Evolutionary conservation across 305 asterid species (phyloP).

Genomic region (Fraxinus greggii): DNA sequence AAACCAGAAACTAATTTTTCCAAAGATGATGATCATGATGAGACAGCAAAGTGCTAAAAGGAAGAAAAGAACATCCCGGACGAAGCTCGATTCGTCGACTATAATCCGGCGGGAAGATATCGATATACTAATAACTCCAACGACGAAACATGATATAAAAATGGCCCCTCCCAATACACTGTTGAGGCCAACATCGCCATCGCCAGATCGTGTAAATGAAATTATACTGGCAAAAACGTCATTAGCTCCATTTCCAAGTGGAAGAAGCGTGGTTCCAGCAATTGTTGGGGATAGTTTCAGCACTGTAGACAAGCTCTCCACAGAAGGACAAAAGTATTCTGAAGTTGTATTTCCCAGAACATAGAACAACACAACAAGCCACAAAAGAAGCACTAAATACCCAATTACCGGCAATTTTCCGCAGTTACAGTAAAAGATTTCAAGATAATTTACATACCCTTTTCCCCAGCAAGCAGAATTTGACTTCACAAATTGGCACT

Average conservation of each 20-base stretch:
- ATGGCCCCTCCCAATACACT: conserved; percentile 79
- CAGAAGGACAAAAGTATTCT: conserved; percentile 70
- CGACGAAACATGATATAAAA: conserved; percentile 67
- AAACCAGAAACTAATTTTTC: conserved; percentile 45
- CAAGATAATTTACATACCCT: conserved; percentile 62
- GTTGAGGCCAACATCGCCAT: conserved; percentile 62
- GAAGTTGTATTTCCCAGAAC: conserved; percentile 68
- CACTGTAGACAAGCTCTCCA: conserved; percentile 44
- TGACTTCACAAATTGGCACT: conserved; percentile 48
- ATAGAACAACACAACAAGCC: conserved; percentile 66
- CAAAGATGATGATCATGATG: conserved; percentile 40
- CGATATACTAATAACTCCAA: conserved; percentile 53
- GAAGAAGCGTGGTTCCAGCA: conserved; percentile 79
- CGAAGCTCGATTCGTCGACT: conserved; percentile 53
- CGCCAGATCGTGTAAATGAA: conserved; percentile 51
- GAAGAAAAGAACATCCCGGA: conserved; percentile 70
- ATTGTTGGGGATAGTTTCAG: conserved; percentile 67
- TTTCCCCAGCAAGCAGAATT: conserved; percentile 38
- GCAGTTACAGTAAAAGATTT: conserved; percentile 59
- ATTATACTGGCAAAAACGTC: conserved; percentile 69
- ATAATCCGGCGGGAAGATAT: conserved; percentile 31
- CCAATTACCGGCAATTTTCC: conserved; percentile 38
- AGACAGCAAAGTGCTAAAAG: conserved; percentile 53
- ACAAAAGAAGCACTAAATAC: conserved; percentile 35
- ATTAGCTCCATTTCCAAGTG: conserved; percentile 80